These are phyloP conservation scores for Metschnikowia corniflorae DNA, from an alignment of 805 yeast species.

Conservation along the genomic window DNA sequence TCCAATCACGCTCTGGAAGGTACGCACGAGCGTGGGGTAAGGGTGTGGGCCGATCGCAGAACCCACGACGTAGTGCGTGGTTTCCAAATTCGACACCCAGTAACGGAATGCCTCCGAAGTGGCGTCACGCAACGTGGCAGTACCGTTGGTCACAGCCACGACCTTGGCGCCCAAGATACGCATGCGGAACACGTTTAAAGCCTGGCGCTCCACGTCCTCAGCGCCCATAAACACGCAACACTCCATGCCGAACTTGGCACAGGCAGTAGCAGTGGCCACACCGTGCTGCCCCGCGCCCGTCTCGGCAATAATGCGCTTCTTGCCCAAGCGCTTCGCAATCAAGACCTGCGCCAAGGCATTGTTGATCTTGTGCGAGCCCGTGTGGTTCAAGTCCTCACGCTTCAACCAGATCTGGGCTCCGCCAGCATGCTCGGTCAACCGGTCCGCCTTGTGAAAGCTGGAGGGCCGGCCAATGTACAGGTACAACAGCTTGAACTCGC, in stretches of 20 bases:
- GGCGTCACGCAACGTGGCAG: constrained; percentile 94
- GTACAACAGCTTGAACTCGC: constrained; percentile 78
- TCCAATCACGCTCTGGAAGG: constrained; percentile 97
- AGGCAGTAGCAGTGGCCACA: constrained; percentile 89
- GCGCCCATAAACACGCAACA: constrained; percentile 99
- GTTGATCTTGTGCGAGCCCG: constrained; percentile 85
- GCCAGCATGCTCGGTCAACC: constrained; percentile 85
- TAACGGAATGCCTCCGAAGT: constrained; percentile 93
- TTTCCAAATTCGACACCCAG: constrained; percentile 86
- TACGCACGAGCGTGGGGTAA: constrained; percentile 94
- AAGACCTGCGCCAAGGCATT: constrained; percentile 81
- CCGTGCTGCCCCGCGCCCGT: constrained; percentile 95
- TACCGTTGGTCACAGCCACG: constrained; percentile 90
- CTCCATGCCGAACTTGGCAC: constrained; percentile 87
- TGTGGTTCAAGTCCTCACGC: constrained; percentile 92
- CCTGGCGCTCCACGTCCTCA: constrained; percentile 98
- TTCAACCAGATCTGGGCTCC: constrained; percentile 95
- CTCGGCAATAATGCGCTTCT: constrained; percentile 76
- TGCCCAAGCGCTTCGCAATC: constrained; percentile 75
- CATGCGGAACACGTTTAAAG: constrained; percentile 96
- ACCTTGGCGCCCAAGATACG: constrained; percentile 94
- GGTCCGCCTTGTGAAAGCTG: constrained; percentile 82
- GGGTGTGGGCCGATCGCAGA: constrained; percentile 99
- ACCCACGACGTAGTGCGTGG: constrained; percentile 95
- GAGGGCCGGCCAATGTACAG: constrained; percentile 97